A percentile compares a stretch with the other conserved stretches of the same genome.
Evolutionary conservation across 202 grass and related monocot species (phyloP).

Genomic region (Carex arenaria): DNA sequence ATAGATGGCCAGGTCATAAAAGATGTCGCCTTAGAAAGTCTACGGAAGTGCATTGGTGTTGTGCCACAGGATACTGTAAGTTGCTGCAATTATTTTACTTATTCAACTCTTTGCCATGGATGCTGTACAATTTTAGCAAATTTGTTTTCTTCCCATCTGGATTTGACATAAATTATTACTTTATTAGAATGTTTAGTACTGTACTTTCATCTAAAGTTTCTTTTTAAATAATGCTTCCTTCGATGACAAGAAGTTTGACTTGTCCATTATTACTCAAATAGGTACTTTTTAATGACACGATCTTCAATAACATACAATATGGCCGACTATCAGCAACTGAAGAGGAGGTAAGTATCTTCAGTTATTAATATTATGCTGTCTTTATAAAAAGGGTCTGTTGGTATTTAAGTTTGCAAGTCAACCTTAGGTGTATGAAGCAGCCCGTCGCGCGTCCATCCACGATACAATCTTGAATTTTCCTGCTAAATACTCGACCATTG

Average conservation of each 20-base stretch:
- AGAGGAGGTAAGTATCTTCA: slow-evolving; percentile 68
- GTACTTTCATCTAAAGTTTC: slow-evolving; percentile 27
- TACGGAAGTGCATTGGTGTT: slow-evolving; percentile 84
- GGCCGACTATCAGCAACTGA: slow-evolving; percentile 80
- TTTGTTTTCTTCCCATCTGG: neutral
- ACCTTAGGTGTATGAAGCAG: slow-evolving; percentile 79
- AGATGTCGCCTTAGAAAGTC: slow-evolving; percentile 81
- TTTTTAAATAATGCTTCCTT: slow-evolving; percentile 64
- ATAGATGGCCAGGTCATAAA: slow-evolving; percentile 87
- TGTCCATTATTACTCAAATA: slow-evolving; percentile 29
- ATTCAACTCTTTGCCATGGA: neutral
- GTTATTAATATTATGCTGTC: neutral
- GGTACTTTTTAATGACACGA: slow-evolving; percentile 99
- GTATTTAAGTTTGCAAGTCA: slow-evolving; percentile 26
- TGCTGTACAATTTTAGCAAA: neutral
- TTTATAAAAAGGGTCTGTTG: neutral
- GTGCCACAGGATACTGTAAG: slow-evolving; percentile 97
- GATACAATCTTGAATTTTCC: slow-evolving; percentile 96
- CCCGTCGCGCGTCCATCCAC: slow-evolving; percentile 74
- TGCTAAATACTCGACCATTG: slow-evolving; percentile 79
- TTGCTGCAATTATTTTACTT: slow-evolving; percentile 22
- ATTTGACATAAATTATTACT: neutral
- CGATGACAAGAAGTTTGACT: slow-evolving; percentile 9
- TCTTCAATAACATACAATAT: slow-evolving; percentile 99
- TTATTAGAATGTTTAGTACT: neutral